Base-by-base conservation (phyloP, 2,329 filamentous ascomycete genomes). In the Hymenoscyphus linearis region DNA sequence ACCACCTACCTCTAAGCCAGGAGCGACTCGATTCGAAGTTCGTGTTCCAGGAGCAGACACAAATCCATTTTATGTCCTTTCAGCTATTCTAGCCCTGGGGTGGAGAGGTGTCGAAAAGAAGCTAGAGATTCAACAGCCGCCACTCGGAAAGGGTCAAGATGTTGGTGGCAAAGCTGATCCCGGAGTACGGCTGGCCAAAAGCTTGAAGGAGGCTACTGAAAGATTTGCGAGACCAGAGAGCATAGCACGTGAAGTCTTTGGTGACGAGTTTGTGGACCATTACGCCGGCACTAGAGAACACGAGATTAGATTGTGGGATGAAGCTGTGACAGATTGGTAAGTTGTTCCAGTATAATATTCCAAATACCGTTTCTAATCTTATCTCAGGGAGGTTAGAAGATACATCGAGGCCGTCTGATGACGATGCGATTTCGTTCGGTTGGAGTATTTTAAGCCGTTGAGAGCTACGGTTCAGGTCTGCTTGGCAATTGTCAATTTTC, bases 311-410 rank as follows among this genome's bases (percentile, higher is more conserved):
- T 76, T 96, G 22, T 99, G 90, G 89, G 93, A 98, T 70, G 93
- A 98, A 74, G 93, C 93, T 2, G 93, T 98, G 5, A 98, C 95
- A 22, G 95, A 98, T 75, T 98, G 93, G 92, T 93, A 81, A 75
- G 89, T 86, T 60, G 58, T 40, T 52, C 37, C 60, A 59, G 31
- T 31, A n/a, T 26, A 36, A 34, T 57, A 10, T 2, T 4, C 55
- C 7, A 13, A 9, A 44, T 31, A 26, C 14, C 9, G 44, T 44
- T 62, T 56, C 63, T 68, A 31, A 69, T 62, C 63, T 62, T 18
- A 59, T 47, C 13, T 35, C 65, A 89, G 87, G 88, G 89, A 93
- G 75, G 81, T 91, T 74, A 85, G 84, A 76, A 81, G 89, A 62
- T 92, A 92, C 70, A 90, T 91, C 64, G 89, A 91, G 75, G 90